Conservation (phyloP, 352 stramenopile genomes). For the Peronosclerospora sorghi region DNA sequence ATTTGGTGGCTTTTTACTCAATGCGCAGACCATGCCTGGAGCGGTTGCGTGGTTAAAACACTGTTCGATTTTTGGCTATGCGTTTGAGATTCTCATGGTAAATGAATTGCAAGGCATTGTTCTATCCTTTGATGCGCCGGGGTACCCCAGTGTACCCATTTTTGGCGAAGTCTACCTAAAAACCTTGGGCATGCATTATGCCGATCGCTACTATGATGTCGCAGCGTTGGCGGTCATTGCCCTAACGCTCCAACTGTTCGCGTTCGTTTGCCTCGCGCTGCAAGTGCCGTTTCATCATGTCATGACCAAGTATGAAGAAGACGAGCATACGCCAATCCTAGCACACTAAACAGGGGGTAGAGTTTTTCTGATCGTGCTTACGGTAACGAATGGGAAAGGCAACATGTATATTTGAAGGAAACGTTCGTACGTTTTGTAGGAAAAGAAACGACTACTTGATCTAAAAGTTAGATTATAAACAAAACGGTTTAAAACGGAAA, state of each 20-base stretch:
- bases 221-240: slow-evolving; percentile 41
- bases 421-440: too few species aligned
- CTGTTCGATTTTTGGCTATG: slow-evolving; percentile 81
- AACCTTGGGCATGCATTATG: slow-evolving; percentile 72
- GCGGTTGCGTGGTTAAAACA: slow-evolving; percentile 62
- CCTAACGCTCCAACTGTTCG: slow-evolving; percentile 35
- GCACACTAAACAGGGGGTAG: too few species aligned
- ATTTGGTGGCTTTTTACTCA: slow-evolving; percentile 80
- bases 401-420: too few species aligned
- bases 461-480: too few species aligned
- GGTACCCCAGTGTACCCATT: slow-evolving; percentile 60
- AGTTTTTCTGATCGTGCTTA: too few species aligned
- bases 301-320: slow-evolving; percentile 14
- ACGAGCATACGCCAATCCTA: slow-evolving; percentile 1
- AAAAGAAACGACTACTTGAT: too few species aligned
- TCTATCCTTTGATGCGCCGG: slow-evolving; percentile 63
- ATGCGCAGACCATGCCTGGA: slow-evolving; percentile 62
- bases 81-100: slow-evolving; percentile 80
- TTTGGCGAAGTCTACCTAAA: slow-evolving; percentile 83
- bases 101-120: slow-evolving; percentile 71
- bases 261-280: slow-evolving; percentile 47
- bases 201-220: slow-evolving; percentile 62
- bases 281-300: slow-evolving; percentile 45
- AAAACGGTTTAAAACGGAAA: too few species aligned
- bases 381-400: too few species aligned